Percentiles rank a stretch among this genome's conserved stretches.
phyloP scores from a whole-genome alignment of 1,284 basidiomycete species.

The Gymnopus androsaceus region DNA sequence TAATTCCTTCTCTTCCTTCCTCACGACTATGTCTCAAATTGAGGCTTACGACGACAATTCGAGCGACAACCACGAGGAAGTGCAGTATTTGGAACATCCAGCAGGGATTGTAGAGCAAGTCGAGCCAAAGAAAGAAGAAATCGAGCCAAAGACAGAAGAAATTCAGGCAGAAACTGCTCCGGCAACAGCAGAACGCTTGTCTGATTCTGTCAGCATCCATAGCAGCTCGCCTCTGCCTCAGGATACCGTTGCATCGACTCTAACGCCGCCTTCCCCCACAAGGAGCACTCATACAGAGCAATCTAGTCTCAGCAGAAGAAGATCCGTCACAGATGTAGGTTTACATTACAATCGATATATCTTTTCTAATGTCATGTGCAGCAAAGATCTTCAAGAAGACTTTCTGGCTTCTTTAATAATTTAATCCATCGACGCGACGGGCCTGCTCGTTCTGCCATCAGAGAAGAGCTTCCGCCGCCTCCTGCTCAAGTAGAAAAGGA shows the following conservation, averaged over 20 bases:
- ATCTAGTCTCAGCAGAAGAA: constrained; percentile 36
- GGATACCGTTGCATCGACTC: constrained; percentile 25
- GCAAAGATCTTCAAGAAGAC: constrained; percentile 64
- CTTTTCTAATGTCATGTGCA: constrained; percentile 29
- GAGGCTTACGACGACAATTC: constrained; percentile 37
- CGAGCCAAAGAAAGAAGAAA: constrained; percentile 36
- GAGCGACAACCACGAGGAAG: constrained; percentile 39
- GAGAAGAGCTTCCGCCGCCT: constrained; percentile 29
- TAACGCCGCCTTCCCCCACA: constrained; percentile 30
- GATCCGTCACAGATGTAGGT: constrained; percentile 50
- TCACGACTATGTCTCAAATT: constrained; percentile 25
- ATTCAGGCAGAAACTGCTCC: neutral
- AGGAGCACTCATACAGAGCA: constrained; percentile 31
- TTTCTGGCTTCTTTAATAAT: constrained; percentile 80
- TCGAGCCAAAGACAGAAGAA: constrained; percentile 17
- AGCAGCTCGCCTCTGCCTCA: constrained; percentile 18
- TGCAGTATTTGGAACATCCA: constrained; percentile 27
- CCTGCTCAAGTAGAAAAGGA: constrained; percentile 4
- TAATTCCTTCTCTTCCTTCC: neutral
- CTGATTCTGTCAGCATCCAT: constrained; percentile 48
- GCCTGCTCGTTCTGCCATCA: constrained; percentile 30
- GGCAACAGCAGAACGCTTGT: constrained; percentile 4
- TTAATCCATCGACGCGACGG: constrained; percentile 72
- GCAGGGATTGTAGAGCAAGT: constrained; percentile 23
- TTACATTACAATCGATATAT: constrained; percentile 6